These are phyloP conservation scores for Melampsora abietis-canadensis DNA, from an alignment of 1,284 basidiomycete genomes.

Conservation along the genomic window DNA sequence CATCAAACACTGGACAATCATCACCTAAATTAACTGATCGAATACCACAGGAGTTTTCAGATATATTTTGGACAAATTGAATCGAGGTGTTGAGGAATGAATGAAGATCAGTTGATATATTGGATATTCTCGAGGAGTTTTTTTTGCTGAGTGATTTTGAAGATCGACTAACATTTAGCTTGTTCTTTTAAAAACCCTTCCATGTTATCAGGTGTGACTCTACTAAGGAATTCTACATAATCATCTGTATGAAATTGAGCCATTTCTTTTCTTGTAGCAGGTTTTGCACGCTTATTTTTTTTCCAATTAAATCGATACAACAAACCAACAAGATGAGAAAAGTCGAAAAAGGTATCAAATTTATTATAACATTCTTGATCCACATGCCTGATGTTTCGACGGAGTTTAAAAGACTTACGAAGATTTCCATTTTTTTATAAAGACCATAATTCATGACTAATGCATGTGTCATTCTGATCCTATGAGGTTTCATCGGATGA, in stretches of 20 bases:
- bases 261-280: conserved; percentile 97
- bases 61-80: background rate
- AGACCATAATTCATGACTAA: conserved; percentile 97
- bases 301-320: conserved; percentile 5
- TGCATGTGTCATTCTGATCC: conserved; percentile 99
- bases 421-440: conserved; percentile 56
- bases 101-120: background rate
- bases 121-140: background rate
- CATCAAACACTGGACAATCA: conserved; percentile 97
- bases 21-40: conserved; percentile 81
- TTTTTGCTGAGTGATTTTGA: no score
- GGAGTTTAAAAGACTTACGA: conserved; percentile 47
- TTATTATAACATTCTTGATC: conserved; percentile 96
- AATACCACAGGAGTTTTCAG: background rate
- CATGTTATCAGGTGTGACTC: conserved; percentile 80
- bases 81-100: background rate
- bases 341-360: conserved; percentile 62
- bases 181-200: conserved; percentile 87
- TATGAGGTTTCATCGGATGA: conserved; percentile 81
- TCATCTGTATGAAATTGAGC: conserved; percentile 92
- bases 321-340: background rate
- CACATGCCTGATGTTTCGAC: conserved; percentile 53
- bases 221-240: conserved; percentile 82
- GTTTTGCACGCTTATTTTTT: conserved; percentile 81
- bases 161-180: conserved; percentile 70